Base-by-base conservation (phyloP, 1,284 basidiomycete genomes). In the Phellinidium pouzarii region DNA sequence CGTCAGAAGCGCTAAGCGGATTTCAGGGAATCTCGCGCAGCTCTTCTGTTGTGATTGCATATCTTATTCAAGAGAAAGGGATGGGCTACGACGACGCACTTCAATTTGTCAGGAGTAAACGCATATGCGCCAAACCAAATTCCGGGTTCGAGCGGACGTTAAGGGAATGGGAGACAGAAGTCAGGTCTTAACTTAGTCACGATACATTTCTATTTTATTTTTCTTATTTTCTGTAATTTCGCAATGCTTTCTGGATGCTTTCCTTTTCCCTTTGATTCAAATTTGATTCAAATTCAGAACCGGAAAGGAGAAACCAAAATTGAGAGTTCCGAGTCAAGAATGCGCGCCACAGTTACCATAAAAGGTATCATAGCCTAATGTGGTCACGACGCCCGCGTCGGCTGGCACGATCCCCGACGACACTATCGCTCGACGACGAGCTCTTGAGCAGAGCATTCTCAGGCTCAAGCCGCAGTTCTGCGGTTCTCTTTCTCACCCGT, bases 51-150 rank as follows among this genome's bases (percentile, higher is more conserved):
- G 77, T 84, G 56, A 81, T 83, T 58, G 80, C 80, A 50, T 83
- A 81, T 66, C 76, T 83, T 60, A 83, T 83, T 56, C 73, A 79
- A 57, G 75, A 79, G 50, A 75, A 77, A 51, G 75, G 74, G 44
- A 84, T 87, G 82, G 70, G 79, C 22, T 87, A 80, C 63, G 82
- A 86, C 58, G 68, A 71, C 34, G 84, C 85, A 2, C 66, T 73
- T 53, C 69, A 76, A 1, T 71, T 79, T 55, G 73, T 84, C 54
- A 77, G 76, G 58, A 71, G 72, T 50, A 78, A 78, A 58, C 75
- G 85, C 12, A 73, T 79, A 5, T 87, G 85, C 63, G 72, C 84
- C 58, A 80, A 82, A 60, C 84, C 85, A 22, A 87, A 87, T 60
- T 67, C 78, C 9, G 84, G 81, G 5, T 82, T 82, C 26, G 53